phyloP scores from a whole-genome alignment of 192 early-diverging fungal species.

The Coemansia sp. region DNA sequence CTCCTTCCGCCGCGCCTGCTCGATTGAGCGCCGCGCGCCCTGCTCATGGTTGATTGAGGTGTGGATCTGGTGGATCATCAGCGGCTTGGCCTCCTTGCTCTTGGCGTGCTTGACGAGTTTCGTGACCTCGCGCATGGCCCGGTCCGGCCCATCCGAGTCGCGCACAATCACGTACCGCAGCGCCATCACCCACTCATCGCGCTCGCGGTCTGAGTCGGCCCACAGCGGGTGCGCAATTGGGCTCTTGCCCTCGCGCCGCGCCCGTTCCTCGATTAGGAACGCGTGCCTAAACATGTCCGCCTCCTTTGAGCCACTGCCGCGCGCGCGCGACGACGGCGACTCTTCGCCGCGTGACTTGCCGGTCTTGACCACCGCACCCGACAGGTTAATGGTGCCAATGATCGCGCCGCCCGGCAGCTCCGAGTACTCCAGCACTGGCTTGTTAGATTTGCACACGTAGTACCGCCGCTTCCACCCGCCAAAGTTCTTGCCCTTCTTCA shows the following conservation, averaged over 20 bases:
- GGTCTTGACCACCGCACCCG: slow-evolving; percentile 57
- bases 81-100: slow-evolving; percentile 38
- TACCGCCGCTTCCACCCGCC: slow-evolving; percentile 94
- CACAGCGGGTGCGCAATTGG: slow-evolving; percentile 73
- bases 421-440: slow-evolving; percentile 72
- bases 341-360: slow-evolving; percentile 31
- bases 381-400: slow-evolving; percentile 69
- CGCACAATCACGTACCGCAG: slow-evolving; percentile 58
- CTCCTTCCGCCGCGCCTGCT: slow-evolving; percentile 29
- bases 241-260: slow-evolving; percentile 60
- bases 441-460: slow-evolving; percentile 65
- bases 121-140: slow-evolving; percentile 43
- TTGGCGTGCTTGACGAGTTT: slow-evolving; percentile 36
- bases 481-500: slow-evolving; percentile 95
- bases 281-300: slow-evolving; percentile 74
- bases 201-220: slow-evolving; percentile 82
- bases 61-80: slow-evolving; percentile 52
- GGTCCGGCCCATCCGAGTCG: slow-evolving; percentile 42
- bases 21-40: slow-evolving; percentile 41
- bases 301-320: slow-evolving; percentile 37
- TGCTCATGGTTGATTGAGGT: slow-evolving; percentile 49
- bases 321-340: background rate
- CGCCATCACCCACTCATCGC: slow-evolving; percentile 86
- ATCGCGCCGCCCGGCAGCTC: slow-evolving; percentile 73
- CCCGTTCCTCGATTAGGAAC: slow-evolving; percentile 78